These are phyloP conservation scores for Penicillium lividum DNA, from an alignment of 495 filamentous ascomycete genomes.

Conservation along the genomic window DNA sequence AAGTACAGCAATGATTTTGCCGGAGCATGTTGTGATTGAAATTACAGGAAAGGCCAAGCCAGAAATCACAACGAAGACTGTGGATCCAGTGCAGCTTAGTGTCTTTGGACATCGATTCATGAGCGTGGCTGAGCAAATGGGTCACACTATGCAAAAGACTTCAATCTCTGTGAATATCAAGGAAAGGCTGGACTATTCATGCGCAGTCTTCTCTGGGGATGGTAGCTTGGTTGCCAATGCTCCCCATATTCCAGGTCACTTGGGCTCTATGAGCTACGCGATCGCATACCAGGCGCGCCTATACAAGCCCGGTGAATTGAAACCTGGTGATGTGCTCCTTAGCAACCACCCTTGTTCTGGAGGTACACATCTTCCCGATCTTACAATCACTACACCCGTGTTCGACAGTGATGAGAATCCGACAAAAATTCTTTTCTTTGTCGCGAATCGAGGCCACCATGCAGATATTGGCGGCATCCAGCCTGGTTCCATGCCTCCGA, in stretches of 20 bases:
- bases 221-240: slow-evolving; percentile 83
- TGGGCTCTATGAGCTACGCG: slow-evolving; percentile 76
- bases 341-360: slow-evolving; percentile 84
- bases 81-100: slow-evolving; percentile 79
- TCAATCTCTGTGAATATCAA: slow-evolving; percentile 92
- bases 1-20: slow-evolving; percentile 44
- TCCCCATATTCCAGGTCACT: slow-evolving; percentile 19
- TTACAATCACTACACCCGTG: slow-evolving; percentile 85
- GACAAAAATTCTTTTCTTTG: slow-evolving; percentile 81
- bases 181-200: slow-evolving; percentile 87
- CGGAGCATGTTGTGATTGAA: slow-evolving; percentile 71
- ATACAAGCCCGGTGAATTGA: slow-evolving; percentile 81
- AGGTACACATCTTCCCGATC: slow-evolving; percentile 81
- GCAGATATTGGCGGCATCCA: slow-evolving; percentile 94
- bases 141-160: slow-evolving; percentile 84
- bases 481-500: slow-evolving; percentile 89
- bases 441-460: slow-evolving; percentile 73
- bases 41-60: slow-evolving; percentile 72
- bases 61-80: slow-evolving; percentile 45
- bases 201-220: slow-evolving; percentile 79
- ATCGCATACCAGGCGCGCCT: slow-evolving; percentile 74
- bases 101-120: slow-evolving; percentile 93
- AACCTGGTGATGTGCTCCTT: slow-evolving; percentile 85
- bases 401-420: slow-evolving; percentile 60
- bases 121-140: slow-evolving; percentile 96